Percentiles rank a stretch among this genome's conserved stretches.
phyloP scores from a whole-genome alignment of 768 basidiomycete genomes.

The Hygrocybe coccinea region DNA sequence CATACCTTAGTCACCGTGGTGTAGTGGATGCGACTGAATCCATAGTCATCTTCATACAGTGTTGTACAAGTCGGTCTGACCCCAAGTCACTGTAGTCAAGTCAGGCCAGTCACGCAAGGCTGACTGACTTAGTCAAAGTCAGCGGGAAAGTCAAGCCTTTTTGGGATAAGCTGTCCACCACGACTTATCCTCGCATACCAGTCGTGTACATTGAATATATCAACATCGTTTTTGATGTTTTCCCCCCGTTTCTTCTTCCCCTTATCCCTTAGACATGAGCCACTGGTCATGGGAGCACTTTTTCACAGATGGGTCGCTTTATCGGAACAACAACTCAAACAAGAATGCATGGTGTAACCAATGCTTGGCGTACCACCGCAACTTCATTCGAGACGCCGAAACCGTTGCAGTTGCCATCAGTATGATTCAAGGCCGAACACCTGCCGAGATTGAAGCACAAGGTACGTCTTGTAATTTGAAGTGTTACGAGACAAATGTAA shows the following conservation, averaged over 20 bases:
- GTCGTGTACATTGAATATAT: too few relatives aligned
- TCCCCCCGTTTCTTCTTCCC: neutral
- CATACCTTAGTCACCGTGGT: too few relatives aligned
- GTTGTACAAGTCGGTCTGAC: neutral
- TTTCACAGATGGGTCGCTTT: too few relatives aligned
- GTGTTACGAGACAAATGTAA: neutral
- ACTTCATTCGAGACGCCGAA: neutral
- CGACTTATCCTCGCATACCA: neutral
- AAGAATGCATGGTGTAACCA: neutral
- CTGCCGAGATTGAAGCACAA: slow-evolving; percentile 4
- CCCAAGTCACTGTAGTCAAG: neutral
- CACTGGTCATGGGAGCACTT: neutral
- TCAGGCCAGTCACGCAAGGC: neutral
- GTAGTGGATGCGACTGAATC: too few relatives aligned
- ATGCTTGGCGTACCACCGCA: neutral
- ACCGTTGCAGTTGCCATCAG: neutral
- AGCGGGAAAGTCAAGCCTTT: neutral
- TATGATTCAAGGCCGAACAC: neutral
- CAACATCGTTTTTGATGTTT: neutral
- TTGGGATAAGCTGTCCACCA: neutral
- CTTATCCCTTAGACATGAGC: neutral
- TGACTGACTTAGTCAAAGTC: slow-evolving; percentile 2
- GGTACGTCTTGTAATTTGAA: slow-evolving; percentile 1
- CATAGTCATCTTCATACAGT: too few relatives aligned
- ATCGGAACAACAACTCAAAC: too few relatives aligned